These are phyloP conservation scores for Dothiorella sarmentorum DNA, from an alignment of 2,329 filamentous ascomycete genomes.

Conservation along the genomic window DNA sequence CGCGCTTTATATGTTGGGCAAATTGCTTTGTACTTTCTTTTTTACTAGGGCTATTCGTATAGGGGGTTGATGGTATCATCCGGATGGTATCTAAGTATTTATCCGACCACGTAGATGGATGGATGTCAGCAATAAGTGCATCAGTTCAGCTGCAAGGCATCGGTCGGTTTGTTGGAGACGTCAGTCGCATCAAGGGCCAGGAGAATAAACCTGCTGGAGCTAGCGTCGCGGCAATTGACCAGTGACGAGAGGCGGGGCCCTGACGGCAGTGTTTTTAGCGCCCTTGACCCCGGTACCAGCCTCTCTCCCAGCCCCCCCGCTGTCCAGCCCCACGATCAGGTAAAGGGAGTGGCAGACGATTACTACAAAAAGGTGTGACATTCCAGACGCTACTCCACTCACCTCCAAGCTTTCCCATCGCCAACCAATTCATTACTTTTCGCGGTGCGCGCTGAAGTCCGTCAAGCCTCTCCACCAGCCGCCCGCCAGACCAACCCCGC, in stretches of 20 bases:
- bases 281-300: not conserved
- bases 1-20: no score
- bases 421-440: not conserved
- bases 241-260: not conserved
- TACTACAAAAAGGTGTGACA: slow-evolving; percentile 2
- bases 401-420: not conserved
- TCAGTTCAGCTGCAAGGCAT: slow-evolving; percentile 5
- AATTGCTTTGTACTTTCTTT: no score
- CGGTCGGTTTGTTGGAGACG: not conserved
- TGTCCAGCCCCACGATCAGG: not conserved
- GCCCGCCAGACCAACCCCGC: not conserved
- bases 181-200: not conserved
- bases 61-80: no score
- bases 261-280: not conserved
- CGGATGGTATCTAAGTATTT: no score
- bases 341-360: slow-evolving; percentile 1
- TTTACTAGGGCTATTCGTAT: no score
- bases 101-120: no score
- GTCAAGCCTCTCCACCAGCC: not conserved
- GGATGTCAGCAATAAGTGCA: no score
- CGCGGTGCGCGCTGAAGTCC: not conserved
- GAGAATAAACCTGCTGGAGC: not conserved
- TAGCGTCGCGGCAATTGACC: not conserved
- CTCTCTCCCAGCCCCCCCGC: slow-evolving; percentile 9
- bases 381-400: slow-evolving; percentile 7